These are phyloP conservation scores for Hypoxylon sp. DNA, from an alignment of 2,329 filamentous ascomycete species.

Conservation along the genomic window DNA sequence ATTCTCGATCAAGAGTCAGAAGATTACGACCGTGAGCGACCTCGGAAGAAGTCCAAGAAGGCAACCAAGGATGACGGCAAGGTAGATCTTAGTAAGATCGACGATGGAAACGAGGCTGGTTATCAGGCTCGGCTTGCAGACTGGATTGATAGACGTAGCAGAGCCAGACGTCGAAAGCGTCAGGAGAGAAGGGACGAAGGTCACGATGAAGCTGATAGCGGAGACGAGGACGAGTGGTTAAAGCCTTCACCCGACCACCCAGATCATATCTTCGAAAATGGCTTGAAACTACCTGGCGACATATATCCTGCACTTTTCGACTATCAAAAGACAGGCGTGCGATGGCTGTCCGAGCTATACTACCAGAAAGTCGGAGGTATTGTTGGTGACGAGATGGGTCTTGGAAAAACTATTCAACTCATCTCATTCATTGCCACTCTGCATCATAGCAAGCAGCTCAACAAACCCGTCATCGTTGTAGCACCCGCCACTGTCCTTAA, in stretches of 20 bases:
- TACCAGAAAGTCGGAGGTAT: conserved; percentile 93
- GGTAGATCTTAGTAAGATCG: conserved; percentile 73
- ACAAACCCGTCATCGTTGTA: conserved; percentile 89
- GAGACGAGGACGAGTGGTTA: conserved; percentile 77
- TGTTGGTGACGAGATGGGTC: conserved; percentile 96
- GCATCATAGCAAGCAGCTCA: conserved; percentile 90
- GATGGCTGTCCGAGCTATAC: conserved; percentile 96
- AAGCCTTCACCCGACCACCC: conserved; percentile 87
- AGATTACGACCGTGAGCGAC: conserved; percentile 59
- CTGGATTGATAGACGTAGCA: conserved; percentile 78
- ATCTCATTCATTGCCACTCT: conserved; percentile 88
- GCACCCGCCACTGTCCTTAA: conserved; percentile 95
- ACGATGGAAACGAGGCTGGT: conserved; percentile 89
- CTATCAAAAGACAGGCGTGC: conserved; percentile 96
- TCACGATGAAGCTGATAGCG: conserved; percentile 57
- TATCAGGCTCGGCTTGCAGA: conserved; percentile 82
- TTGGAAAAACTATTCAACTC: conserved; percentile 88
- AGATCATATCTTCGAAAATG: conserved; percentile 82
- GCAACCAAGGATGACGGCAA: conserved; percentile 58
- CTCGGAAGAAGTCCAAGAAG: conserved; percentile 60
- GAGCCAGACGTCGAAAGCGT: conserved; percentile 66
- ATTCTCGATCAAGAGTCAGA: conserved; percentile 57
- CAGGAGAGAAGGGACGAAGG: conserved; percentile 56
- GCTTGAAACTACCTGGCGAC: conserved; percentile 88
- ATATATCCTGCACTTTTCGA: conserved; percentile 94